Evolutionary conservation across 1,284 basidiomycete genomes (phyloP), one percentile per base, ranked within the genome.

Genomic region (Neonothopanus nambi): DNA sequence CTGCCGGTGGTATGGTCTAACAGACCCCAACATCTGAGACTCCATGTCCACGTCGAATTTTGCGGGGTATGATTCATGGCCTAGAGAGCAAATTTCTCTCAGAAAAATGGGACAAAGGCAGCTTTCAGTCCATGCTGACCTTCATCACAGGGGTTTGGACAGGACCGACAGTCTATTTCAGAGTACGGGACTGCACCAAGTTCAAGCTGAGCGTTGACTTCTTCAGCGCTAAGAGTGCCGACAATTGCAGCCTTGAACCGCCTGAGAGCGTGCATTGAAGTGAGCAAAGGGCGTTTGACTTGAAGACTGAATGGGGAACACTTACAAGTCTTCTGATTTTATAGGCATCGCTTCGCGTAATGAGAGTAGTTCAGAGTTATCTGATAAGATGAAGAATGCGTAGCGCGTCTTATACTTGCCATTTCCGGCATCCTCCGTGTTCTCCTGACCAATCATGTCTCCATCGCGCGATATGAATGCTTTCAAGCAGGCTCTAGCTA

Each of bases 1-100:
- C 77, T 91, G 88, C 38, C 90, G 84, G 51, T 82, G 80, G 63
- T 91, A 93, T 1, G 91, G 85, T 66, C 90, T 89, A 24, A 93
- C 81, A 23, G 86, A 84, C 6, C 93, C 94, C 13, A 93, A 71
- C 79, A 97, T 82, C 50, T 89, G 81, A 13, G 81, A 82, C 48
- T 87, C 84, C 75, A 81, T 84, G 71, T 95, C 92, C 39, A 90
- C 76, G 56, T 86, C 80, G 65, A 94, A 86, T 48, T 79, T 80
- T 17, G 69, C 69, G 20, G 90, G 85, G 62, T 87, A 89, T 45
- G 84, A 82, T 40, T 88, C 86, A 61, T 93, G 86, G 54, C 85
- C 89, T 56, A 21, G 15, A 13, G 15, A 12, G 18, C 13, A n/a
- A 42, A 26, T 33, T 5, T 33, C 8, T 33, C 13, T 49, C 30